A percentile compares a stretch with the other conserved stretches of the same genome.
phyloP scores from a whole-genome alignment of 2,329 filamentous ascomycete species.

The Tolypocladium album region DNA sequence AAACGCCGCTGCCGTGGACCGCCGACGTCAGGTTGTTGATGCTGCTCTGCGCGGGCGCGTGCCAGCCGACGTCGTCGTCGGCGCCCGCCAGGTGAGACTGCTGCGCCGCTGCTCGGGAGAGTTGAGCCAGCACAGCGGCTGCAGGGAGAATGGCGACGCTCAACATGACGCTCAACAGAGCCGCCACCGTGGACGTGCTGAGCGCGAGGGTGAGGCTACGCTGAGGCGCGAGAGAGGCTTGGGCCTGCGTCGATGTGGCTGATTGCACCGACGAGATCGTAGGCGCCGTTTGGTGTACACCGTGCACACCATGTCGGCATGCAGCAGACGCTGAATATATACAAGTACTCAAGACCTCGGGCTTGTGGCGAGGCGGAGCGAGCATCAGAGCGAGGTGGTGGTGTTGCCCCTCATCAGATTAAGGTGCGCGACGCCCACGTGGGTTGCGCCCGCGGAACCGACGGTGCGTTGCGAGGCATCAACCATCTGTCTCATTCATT shows the following conservation, averaged over 20 bases:
- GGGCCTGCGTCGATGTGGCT: background rate
- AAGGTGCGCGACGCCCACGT: background rate
- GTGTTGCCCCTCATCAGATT: background rate
- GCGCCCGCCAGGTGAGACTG: background rate
- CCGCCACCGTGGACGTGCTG: background rate
- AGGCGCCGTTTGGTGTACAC: background rate
- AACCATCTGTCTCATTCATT: background rate
- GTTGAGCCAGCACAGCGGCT: background rate
- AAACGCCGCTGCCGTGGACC: constrained; percentile 48
- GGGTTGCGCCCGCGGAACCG: background rate
- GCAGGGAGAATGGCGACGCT: background rate
- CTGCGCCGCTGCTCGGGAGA: background rate
- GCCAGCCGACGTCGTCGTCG: constrained; percentile 37
- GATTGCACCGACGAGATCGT: background rate
- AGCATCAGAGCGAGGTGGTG: background rate
- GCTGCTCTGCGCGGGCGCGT: constrained; percentile 40
- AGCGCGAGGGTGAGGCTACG: background rate
- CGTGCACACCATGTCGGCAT: background rate
- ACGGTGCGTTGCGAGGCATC: background rate
- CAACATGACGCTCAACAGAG: background rate
- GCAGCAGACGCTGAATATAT: background rate
- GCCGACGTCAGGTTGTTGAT: constrained; percentile 53
- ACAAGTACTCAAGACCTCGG: too few species aligned
- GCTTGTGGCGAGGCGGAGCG: background rate
- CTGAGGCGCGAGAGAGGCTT: background rate